A percentile compares a stretch with the other conserved stretches of the same genome.
These are phyloP conservation scores for Rhinocladiella mackenziei DNA, from an alignment of 2,329 filamentous ascomycete genomes.

Conservation along the genomic window DNA sequence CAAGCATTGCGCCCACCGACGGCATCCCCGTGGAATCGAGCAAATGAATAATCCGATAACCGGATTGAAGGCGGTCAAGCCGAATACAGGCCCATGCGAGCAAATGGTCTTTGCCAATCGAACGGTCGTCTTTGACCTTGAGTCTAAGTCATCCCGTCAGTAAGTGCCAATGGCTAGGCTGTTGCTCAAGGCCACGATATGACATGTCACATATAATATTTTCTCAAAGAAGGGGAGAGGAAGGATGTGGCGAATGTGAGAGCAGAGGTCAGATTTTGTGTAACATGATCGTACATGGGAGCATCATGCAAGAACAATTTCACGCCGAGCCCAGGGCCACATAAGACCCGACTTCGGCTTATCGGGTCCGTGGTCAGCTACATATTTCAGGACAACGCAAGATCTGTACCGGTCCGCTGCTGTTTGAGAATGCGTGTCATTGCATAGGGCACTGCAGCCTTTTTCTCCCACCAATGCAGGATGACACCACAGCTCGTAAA, in stretches of 20 bases:
- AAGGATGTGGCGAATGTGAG: neutral
- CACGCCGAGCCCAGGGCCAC: neutral
- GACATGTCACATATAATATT: slow-evolving; percentile 15
- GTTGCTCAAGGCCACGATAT: slow-evolving; percentile 9
- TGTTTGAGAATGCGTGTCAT: slow-evolving; percentile 4
- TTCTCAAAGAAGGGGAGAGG: slow-evolving; percentile 1
- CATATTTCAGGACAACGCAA: too few relatives aligned
- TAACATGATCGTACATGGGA: slow-evolving; percentile 22
- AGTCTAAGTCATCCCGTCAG: slow-evolving; percentile 51
- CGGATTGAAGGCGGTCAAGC: slow-evolving; percentile 71
- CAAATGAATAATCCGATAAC: slow-evolving; percentile 74
- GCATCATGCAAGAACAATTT: neutral
- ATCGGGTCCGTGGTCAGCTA: neutral
- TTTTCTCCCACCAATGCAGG: too few relatives aligned
- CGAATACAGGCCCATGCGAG: slow-evolving; percentile 87
- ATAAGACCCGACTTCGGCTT: neutral
- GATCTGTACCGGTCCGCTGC: neutral
- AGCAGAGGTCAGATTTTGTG: slow-evolving; percentile 8
- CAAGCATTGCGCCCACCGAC: slow-evolving; percentile 66
- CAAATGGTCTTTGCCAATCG: slow-evolving; percentile 71
- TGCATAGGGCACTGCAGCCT: slow-evolving; percentile 3
- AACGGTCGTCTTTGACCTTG: slow-evolving; percentile 76
- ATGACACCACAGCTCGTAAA: too few relatives aligned
- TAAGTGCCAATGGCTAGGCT: too few relatives aligned
- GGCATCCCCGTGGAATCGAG: slow-evolving; percentile 64